Evolutionary conservation across 129 eudicot species (phyloP), one percentile per base, ranked within the genome.

Genomic region (Helianthus tuberosus): DNA sequence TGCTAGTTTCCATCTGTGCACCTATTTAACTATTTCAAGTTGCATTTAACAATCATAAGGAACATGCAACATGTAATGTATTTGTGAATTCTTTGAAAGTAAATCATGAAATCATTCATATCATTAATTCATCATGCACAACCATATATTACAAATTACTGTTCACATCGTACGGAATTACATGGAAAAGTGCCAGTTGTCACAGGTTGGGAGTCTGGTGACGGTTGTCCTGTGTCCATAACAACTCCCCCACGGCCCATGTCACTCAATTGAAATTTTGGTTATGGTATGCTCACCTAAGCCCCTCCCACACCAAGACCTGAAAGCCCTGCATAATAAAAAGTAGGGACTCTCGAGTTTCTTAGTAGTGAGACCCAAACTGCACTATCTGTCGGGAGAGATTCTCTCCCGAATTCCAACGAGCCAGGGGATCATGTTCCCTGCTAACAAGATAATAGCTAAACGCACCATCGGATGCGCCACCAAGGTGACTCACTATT

Each of bases 181-280:
- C 23, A 20, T 20, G 23, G 23, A 20, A 20, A 20, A 20, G 23
- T 20, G 23, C 23, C 23, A 20, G 23, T 20, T 20, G 23, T 20
- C 23, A 20, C 23, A 20, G 0, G 81, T 66, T 0, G 98, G 98
- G 44, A 93, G 76, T 57, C 98, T 61, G 0, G 97, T 93, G 48
- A 93, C 96, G 1, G 96, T 96, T 2, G 98, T 93, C 97, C 98
- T 0, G 98, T 87, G 38, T 93, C 98, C 89, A 93, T 87, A 43
- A 93, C 96, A 5, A 90, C 96, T 15, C 98, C 98, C 14, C 96
- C 96, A 1, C 84, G 84, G 1, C 96, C 97, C 72, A 69, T 69
- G 10, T 82, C 92, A 5, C 79, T 71, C 11, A 92, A 13, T 48
- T 44, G 16, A 69, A 93, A 93, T 11, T 84, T 50, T 4, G 79